These are phyloP conservation scores for Mycena pura DNA, from an alignment of 768 basidiomycete genomes.

Conservation along the genomic window DNA sequence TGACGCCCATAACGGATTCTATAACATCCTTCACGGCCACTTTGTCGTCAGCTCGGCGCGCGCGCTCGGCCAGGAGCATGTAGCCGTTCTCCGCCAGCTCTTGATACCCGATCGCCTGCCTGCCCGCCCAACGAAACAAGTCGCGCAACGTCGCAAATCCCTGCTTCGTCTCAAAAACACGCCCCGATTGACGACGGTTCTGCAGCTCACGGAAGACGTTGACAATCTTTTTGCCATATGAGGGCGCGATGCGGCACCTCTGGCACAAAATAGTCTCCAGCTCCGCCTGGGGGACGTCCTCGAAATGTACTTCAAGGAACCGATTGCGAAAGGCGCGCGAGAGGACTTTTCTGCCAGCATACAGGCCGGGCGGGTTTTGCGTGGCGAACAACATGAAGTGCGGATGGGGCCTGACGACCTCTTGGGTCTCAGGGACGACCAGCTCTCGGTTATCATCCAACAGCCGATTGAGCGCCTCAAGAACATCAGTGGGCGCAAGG, in stretches of 20 bases:
- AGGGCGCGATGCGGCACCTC: constrained; percentile 91
- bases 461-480: constrained; percentile 95
- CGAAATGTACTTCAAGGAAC: constrained; percentile 97
- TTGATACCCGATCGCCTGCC: constrained; percentile 89
- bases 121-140: constrained; percentile 94
- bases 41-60: constrained; percentile 86
- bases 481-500: constrained; percentile 95
- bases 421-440: constrained; percentile 94
- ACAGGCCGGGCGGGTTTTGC: constrained; percentile 95
- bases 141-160: constrained; percentile 97
- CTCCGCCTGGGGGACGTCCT: constrained; percentile 94
- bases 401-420: constrained; percentile 90
- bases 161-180: constrained; percentile 97
- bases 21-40: constrained; percentile 90
- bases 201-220: constrained; percentile 92
- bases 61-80: constrained; percentile 94
- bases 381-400: constrained; percentile 99
- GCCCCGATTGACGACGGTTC: constrained; percentile 85
- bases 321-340: constrained; percentile 97
- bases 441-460: constrained; percentile 98
- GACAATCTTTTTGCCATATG: constrained; percentile 91
- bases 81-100: constrained; percentile 96
- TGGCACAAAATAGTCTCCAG: constrained; percentile 94
- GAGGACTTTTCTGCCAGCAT: constrained; percentile 92
- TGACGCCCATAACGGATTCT: constrained; percentile 87